Base-by-base conservation (phyloP, 108 stramenopile species). In the Epipyxis sp. region DNA sequence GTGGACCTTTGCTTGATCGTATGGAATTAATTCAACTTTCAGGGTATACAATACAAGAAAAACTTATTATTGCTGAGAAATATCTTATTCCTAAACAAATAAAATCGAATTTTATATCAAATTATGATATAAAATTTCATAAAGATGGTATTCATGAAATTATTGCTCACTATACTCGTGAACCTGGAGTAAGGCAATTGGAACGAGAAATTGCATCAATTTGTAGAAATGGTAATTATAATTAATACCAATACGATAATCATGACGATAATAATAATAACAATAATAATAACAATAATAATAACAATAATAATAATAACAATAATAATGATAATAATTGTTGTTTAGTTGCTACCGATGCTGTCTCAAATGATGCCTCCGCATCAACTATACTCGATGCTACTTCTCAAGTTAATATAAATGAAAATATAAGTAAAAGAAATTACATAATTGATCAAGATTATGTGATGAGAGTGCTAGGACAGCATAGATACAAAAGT, bases 351-450 rank as follows among this genome's bases (percentile, higher is more conserved):
- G n/a, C n/a, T n/a, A n/a, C n/a, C n/a, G n/a, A n/a, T n/a, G n/a
- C n/a, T n/a, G 87, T 95, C 16, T 69, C 88, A 2, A 89, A 76
- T 44, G 89, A 84, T 69, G 95, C 97, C n/a, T n/a, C n/a, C n/a
- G n/a, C n/a, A n/a, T n/a, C n/a, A n/a, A n/a, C n/a, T n/a, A n/a
- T n/a, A n/a, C n/a, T n/a, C n/a, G n/a, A n/a, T n/a, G n/a, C n/a
- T n/a, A 1, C 87, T 99, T n/a, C 91, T 93, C 80, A 87, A 81
- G 46, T 79, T 99, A 40, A 93, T 91, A 16, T 87, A 94, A 42
- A 94, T 95, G 94, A 97, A 99, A 84, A 93, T 91, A 43, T 90
- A 96, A 29, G 98, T 97, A 87, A 92, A 93, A 42, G 98, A 96
- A n/a, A 95, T 99, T 39, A 92, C 96, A 32, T 94, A 91, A 76